These are phyloP conservation scores for Globisporangium okanoganense DNA, from an alignment of 352 stramenopile genomes.

Conservation along the genomic window DNA sequence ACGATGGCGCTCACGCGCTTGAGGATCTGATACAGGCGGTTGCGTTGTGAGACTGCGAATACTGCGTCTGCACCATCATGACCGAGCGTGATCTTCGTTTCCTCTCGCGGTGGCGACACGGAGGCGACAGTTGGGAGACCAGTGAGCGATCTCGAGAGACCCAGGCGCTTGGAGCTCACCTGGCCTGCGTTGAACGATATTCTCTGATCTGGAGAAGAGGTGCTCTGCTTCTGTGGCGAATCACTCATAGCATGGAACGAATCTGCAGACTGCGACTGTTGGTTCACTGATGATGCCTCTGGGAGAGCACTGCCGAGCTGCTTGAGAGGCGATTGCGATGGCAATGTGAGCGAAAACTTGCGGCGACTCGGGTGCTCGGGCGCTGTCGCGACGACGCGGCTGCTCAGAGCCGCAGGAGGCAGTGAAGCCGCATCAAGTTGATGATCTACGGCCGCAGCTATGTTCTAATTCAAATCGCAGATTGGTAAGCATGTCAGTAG, in stretches of 20 bases:
- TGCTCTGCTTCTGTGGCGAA: background rate
- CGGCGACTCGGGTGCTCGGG: slow-evolving; percentile 12
- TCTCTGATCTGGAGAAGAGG: background rate
- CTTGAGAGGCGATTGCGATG: background rate
- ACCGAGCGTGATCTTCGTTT: slow-evolving; percentile 57
- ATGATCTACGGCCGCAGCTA: too few species aligned
- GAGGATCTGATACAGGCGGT: slow-evolving; percentile 62
- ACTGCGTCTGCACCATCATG: slow-evolving; percentile 26
- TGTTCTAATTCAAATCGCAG: background rate
- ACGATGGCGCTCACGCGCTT: slow-evolving; percentile 49
- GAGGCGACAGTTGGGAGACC: slow-evolving; percentile 1
- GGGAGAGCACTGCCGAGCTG: background rate
- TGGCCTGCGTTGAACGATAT: background rate
- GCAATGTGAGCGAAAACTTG: slow-evolving; percentile 9
- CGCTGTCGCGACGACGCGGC: slow-evolving; percentile 10
- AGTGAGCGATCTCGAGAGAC: slow-evolving; percentile 3
- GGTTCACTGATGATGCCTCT: background rate
- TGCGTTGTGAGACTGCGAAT: slow-evolving; percentile 48
- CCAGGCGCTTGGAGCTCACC: slow-evolving; percentile 8
- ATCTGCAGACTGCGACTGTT: background rate
- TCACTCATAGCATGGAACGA: background rate
- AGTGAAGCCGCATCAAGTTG: too few species aligned
- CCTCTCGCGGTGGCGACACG: slow-evolving; percentile 25
- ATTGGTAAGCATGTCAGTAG: background rate
- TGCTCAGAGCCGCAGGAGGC: background rate